Percentiles rank a stretch among this genome's conserved stretches.
Evolutionary conservation across 768 basidiomycete genomes (phyloP).

Genomic region (Dendrothele bispora): DNA sequence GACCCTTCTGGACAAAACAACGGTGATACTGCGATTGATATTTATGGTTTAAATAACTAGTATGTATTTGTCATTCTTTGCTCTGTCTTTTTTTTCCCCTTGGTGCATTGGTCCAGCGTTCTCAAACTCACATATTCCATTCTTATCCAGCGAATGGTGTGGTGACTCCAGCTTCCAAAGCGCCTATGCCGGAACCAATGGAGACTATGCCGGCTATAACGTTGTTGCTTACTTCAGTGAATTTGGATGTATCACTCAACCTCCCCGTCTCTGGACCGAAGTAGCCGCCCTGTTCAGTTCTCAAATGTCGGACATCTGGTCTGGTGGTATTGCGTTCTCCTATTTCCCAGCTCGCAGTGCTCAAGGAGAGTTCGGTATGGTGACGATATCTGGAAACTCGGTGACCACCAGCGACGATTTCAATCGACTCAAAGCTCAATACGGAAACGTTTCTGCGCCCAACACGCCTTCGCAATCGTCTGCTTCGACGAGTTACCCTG

Average conservation of each 20-base stretch:
- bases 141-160: conserved; percentile 71
- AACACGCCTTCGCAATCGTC: conserved; percentile 54
- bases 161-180: conserved; percentile 59
- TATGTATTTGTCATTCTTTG: conserved; percentile 38
- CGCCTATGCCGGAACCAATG: conserved; percentile 56
- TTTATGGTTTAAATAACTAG: conserved; percentile 90
- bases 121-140: conserved; percentile 5
- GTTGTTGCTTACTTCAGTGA: conserved; percentile 90
- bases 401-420: conserved; percentile 75
- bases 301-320: conserved; percentile 78
- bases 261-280: conserved; percentile 80
- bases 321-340: conserved; percentile 85
- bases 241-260: conserved; percentile 68
- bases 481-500: conserved; percentile 48
- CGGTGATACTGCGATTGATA: conserved; percentile 67
- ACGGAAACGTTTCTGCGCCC: conserved; percentile 49
- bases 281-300: conserved; percentile 67
- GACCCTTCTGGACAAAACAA: conserved; percentile 55
- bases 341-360: conserved; percentile 84
- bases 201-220: conserved; percentile 62
- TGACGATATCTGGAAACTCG: conserved; percentile 69
- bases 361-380: conserved; percentile 82
- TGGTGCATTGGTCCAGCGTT: conserved; percentile 3
- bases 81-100: too few relatives aligned
- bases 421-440: conserved; percentile 60